Conservation (phyloP, 176 grass and related monocot species). For the Elymus sibiricus region DNA sequence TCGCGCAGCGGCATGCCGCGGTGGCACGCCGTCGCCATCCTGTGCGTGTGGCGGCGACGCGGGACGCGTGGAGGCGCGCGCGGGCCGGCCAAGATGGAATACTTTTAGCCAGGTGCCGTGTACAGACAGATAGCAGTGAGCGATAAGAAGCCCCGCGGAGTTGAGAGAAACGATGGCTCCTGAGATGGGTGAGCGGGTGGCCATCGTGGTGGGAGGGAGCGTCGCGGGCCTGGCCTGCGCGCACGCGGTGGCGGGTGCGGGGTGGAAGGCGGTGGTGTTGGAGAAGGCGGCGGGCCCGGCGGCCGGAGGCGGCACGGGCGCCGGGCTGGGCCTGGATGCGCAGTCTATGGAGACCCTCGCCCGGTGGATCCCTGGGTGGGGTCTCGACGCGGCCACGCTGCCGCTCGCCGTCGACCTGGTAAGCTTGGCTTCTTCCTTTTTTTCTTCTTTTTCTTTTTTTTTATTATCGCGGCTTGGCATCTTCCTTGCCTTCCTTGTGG, state of each 20-base stretch:
- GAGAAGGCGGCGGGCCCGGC: constrained; percentile 68
- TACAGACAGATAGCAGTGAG: background rate
- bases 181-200: constrained; percentile 44
- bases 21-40: constrained; percentile 24
- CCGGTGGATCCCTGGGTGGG: constrained; percentile 55
- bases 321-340: constrained; percentile 68
- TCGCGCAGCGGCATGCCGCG: constrained; percentile 39
- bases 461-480: too few species aligned
- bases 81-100: constrained; percentile 3
- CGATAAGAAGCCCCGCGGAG: background rate
- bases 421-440: background rate
- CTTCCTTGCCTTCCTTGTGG: background rate
- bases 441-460: too few species aligned
- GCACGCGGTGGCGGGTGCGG: constrained; percentile 55
- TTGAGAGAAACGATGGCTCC: background rate
- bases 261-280: constrained; percentile 62
- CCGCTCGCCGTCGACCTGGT: constrained; percentile 76
- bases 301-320: constrained; percentile 50
- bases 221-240: constrained; percentile 76
- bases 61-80: constrained; percentile 14
- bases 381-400: constrained; percentile 32
- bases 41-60: constrained; percentile 18
- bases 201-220: constrained; percentile 79
- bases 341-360: constrained; percentile 61
- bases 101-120: constrained; percentile 3